Base-by-base conservation (phyloP, 2,329 filamentous ascomycete species). In the Neonectria coccinea region DNA sequence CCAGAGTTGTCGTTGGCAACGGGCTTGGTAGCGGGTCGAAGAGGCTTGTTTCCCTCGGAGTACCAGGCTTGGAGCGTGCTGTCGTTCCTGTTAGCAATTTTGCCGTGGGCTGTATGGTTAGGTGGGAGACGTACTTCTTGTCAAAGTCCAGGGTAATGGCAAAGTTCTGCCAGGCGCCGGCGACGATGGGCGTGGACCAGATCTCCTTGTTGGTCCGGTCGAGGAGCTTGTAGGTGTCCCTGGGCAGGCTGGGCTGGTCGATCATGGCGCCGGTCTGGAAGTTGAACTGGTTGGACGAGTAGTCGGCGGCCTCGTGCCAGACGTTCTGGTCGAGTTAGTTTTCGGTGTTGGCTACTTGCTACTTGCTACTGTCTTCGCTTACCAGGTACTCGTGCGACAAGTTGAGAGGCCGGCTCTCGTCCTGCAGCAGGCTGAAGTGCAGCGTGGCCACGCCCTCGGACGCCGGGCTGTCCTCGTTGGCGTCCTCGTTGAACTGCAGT, bases 331-430 rank as follows among this genome's bases (percentile, higher is more conserved):
- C 0, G 12, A 7, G 16, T 72, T 29, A 72, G 62, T 7, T 25
- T 2, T 2, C 5, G 11, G 3, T 25, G 5, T 3, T 3, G 42
- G 18, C 2, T 1, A 6, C 10, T 2, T 6, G 16, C 3, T 10
- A 2, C 10, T 2, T 6, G 16, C 3, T 10, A 2, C 0, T 1
- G 27, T 16, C n/a, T 20, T 14, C 59, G 16, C 36, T 62, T 14
- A 88, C 82, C 73, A 88, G 80, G 76, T 89, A 90, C 77, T 89
- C 86, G 74, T 90, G 88, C 8, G 83, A 84, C 58, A 85, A 76
- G 78, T 90, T 89, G 56, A 90, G 76, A 12, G 83, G 82, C 11
- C 85, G 79, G 44, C 78, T 71, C 45, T 59, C 48, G 67, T 89
- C 86, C 71, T 86, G 84, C 75, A 81, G 81, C 33, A 90, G 72